These are phyloP conservation scores for Yamadazyma philogaea DNA, from an alignment of 805 yeast genomes.

Conservation along the genomic window DNA sequence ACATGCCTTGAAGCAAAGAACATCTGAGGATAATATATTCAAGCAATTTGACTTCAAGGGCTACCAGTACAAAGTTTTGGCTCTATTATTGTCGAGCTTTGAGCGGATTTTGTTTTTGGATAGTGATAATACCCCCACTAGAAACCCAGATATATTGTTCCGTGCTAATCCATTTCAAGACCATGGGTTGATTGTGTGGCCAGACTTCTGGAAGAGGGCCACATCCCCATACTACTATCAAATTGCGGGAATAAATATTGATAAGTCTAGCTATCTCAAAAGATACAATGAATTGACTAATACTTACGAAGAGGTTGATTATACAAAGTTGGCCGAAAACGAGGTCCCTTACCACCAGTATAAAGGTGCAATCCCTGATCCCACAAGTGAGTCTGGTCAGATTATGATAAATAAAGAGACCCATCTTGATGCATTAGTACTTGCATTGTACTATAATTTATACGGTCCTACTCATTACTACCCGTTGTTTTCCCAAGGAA, in stretches of 20 bases:
- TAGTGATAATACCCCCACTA: conserved; percentile 71
- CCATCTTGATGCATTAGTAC: conserved; percentile 33
- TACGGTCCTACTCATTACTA: conserved; percentile 42
- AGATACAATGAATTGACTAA: conserved; percentile 28
- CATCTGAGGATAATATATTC: conserved; percentile 18
- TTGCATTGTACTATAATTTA: conserved; percentile 41
- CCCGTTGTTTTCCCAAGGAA: conserved; percentile 43
- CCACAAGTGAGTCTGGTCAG: conserved; percentile 41
- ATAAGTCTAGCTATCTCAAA: conserved; percentile 27
- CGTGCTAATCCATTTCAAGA: conserved; percentile 51
- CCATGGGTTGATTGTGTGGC: conserved; percentile 68
- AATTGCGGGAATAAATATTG: conserved; percentile 53
- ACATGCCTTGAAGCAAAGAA: conserved; percentile 19
- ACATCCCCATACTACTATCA: conserved; percentile 71
- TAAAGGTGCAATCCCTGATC: conserved; percentile 30
- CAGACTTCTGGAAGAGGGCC: conserved; percentile 85
- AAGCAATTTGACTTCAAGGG: conserved; percentile 40
- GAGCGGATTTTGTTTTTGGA: conserved; percentile 70
- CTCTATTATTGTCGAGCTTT: conserved; percentile 48
- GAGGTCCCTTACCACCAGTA: conserved; percentile 30
- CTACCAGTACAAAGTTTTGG: conserved; percentile 42
- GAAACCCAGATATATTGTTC: conserved; percentile 60
- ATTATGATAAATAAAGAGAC: conserved; percentile 38
- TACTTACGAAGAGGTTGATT: conserved; percentile 12
- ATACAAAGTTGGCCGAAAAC: conserved; percentile 10